Evolutionary conservation across 805 yeast species (phyloP).

Genomic region (Candida wancherniae): DNA sequence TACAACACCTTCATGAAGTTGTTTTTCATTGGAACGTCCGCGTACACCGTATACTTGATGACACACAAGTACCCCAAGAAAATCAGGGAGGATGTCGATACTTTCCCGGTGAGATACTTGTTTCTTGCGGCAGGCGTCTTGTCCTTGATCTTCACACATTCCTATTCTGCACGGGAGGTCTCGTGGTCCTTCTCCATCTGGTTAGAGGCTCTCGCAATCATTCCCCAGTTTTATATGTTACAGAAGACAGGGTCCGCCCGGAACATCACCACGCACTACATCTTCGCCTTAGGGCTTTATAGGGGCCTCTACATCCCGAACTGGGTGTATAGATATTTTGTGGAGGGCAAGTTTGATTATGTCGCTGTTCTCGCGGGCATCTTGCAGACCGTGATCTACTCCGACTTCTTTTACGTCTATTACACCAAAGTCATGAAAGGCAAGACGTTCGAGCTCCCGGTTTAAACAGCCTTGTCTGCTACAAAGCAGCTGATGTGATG

Average conservation of each 20-base stretch:
- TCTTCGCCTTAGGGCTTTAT: conserved; percentile 88
- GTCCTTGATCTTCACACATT: conserved; percentile 59
- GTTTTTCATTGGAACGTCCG: conserved; percentile 70
- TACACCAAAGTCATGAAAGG: conserved; percentile 76
- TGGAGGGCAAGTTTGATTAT: conserved; percentile 61
- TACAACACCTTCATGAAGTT: conserved; percentile 82
- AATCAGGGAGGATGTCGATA: conserved; percentile 58
- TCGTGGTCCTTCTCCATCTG: conserved; percentile 88
- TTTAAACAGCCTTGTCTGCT: too few relatives aligned
- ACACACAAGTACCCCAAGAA: conserved; percentile 52
- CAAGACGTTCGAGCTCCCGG: conserved; percentile 69
- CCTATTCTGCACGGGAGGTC: conserved; percentile 57
- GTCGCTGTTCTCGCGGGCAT: conserved; percentile 76
- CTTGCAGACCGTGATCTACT: conserved; percentile 80
- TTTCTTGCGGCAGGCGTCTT: conserved; percentile 54
- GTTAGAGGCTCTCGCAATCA: conserved; percentile 87
- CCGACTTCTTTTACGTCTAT: conserved; percentile 93
- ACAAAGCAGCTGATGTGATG: too few relatives aligned
- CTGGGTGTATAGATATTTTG: conserved; percentile 83
- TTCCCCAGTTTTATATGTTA: conserved; percentile 88
- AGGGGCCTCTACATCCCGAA: conserved; percentile 88
- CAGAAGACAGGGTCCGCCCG: conserved; percentile 88
- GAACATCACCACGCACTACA: conserved; percentile 83
- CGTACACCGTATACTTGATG: conserved; percentile 73
- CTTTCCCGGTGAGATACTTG: conserved; percentile 70